Evolutionary conservation across 305 asterid species (phyloP).

Genomic region (Fraxinus sp.): DNA sequence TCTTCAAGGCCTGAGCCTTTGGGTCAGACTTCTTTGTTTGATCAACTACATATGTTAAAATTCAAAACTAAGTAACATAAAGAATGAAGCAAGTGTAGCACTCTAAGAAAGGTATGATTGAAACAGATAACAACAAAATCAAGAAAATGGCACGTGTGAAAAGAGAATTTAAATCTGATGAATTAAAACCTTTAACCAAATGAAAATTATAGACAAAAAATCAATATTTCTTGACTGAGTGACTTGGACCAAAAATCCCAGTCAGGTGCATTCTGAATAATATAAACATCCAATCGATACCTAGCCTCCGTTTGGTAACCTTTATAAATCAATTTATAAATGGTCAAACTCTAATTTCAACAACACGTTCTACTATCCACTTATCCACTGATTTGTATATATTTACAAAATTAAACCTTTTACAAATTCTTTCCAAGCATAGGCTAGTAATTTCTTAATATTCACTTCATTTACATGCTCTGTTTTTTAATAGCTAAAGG

Average conservation of each 20-base stretch:
- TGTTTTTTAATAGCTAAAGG: background rate
- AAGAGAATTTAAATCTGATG: background rate
- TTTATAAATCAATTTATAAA: too few species aligned
- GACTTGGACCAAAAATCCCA: background rate
- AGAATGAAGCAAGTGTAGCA: background rate
- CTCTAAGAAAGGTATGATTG: background rate
- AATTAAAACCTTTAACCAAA: background rate
- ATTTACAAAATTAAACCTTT: background rate
- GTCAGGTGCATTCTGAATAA: background rate
- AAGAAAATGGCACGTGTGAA: background rate
- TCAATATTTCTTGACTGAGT: background rate
- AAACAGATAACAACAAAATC: background rate
- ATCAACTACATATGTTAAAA: conserved; percentile 29
- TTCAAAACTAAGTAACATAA: background rate
- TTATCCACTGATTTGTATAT: background rate
- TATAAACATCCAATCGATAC: background rate
- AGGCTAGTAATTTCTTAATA: background rate
- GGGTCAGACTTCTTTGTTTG: conserved; percentile 42
- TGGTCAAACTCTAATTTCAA: background rate
- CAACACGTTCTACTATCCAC: background rate
- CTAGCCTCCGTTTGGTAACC: background rate
- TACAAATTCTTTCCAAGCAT: background rate
- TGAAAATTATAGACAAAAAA: background rate
- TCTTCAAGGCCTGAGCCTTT: conserved; percentile 57
- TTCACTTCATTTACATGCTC: background rate